Evolutionary conservation across 768 basidiomycete species (phyloP), one percentile per base, ranked within the genome.

Genomic region (Imleria badia): DNA sequence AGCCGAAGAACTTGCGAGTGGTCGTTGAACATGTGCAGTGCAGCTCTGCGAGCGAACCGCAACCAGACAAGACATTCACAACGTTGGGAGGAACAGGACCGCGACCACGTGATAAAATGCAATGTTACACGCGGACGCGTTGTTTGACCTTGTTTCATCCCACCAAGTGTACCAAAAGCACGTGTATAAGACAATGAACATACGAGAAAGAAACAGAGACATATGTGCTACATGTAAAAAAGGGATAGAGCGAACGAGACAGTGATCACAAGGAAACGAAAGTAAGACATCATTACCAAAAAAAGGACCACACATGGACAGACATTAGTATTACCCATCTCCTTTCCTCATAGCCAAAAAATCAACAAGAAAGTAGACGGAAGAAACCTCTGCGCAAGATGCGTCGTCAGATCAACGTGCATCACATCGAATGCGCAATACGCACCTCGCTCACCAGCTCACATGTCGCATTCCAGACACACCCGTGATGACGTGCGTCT

Each of bases 401-500:
- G 26, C 12, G 26, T 33, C 39, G 14, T 55, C 39, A 49, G 42
- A 30, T 13, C 31, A n/a, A 15, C 1, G 10, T 30, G 9, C 19
- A 23, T 43, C 29, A 1, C 34, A 26, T 13, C 11, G 3, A 20
- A 48, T 15, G 5, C 30, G 11, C 6, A 44, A 41, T 7, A 59
- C 60, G 26, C 14, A 51, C 63, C 49, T 33, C 3, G 12, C 43
- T 66, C 55, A 66, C 65, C 65, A 66, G 34, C 51, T 66, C 26
- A 54, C 65, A 26, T 66, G 65, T 45, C 65, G 51, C 65, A 66
- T 67, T 29, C 65, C 65, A 7, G 65, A 56, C 22, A 41, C 40
- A 13, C 65, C 62, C n/a, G 65, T 62, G 20, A 66, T 64, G 11
- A 54, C 35, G 33, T 64, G 59, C 19, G 48, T 11, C 14, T 33